Base-by-base conservation (phyloP, 2,329 filamentous ascomycete species). In the Nemania abortiva region DNA sequence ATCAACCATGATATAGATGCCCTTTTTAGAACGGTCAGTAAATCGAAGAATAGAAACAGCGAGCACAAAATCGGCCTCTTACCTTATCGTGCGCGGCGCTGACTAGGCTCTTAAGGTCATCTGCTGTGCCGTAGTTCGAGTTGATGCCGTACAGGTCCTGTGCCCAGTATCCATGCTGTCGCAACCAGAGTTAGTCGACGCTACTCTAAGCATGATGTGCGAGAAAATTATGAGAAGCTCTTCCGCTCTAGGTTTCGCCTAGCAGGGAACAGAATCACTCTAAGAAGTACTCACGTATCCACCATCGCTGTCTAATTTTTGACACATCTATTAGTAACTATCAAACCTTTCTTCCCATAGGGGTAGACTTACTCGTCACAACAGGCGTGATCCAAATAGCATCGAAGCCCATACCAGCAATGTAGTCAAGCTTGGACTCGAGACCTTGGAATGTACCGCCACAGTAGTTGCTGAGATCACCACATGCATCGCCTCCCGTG, bases 371-470 rank as follows among this genome's bases (percentile, higher is more conserved):
- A 83, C 82, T 83, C 1, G 79, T 74, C 1, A 87, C 84, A n/a
- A 89, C 82, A 0, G 87, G 88, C 1, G 86, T 88, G 69, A 89
- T 88, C 85, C 86, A 86, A 58, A 88, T 80, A 49, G 87, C 87
- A 64, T 85, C 85, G 70, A 89, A 89, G 27, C 87, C 87, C 84
- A 89, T 87, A 57, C 84, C 84, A 74, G 88, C 82, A 76, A 91
- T 90, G 76, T 90, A 90, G 77, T 90, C 88, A 49, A 91, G 83
- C 70, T 87, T 84, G 68, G 86, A 83, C 72, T 85, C 82, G 34
- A 91, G 82, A 6, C 89, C 89, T 61, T 81, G 78, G 75, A 86
- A 91, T 0, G 86, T 88, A 18, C 89, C 89, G 49, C 88, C 88
- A 72, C 89, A 91, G 77, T 90, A 90, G 29, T 77, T 76, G 31